Evolutionary conservation across 2,329 filamentous ascomycete species (phyloP), one percentile per base, ranked within the genome.

Genomic region (Colletotrichum aenigma): DNA sequence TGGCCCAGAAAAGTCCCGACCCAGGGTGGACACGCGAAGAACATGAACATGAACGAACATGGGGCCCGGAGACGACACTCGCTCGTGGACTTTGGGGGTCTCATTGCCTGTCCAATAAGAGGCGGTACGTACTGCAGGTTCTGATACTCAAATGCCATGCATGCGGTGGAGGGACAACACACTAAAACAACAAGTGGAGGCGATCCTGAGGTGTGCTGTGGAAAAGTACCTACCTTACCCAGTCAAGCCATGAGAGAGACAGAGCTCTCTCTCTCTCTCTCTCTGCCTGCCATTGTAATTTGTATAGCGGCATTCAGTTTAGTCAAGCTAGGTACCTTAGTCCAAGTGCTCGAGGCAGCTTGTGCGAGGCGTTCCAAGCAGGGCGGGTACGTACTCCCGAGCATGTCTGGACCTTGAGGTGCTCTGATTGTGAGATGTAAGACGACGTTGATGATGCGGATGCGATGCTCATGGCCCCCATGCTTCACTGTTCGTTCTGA

Each of bases 181-280:
- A 66, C 72, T 74, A 74, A 71, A 74, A 61, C 48, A 60, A 66
- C 48, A 60, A 66, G 72, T 55, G 72, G 72, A 60, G 30, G 36
- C 60, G 48, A 15, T 34, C 66, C 48, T 36, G 34, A 36, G 34
- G 34, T 36, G 24, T 38, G 18, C 38, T 43, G 38, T 21, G 43
- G 43, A 48, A 48, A 62, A 56, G 68, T 24, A 26, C 28, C 7
- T 30, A 30, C 58, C 43, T 12, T 71, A 16, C 21, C 70, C 30
- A 60, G 61, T 55, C 67, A 43, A 67, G 62, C 70, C 64, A 69
- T 9, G 7, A 43, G 18, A 43, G 38, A 36, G 56, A 55, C 56
- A 72, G 64, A 21, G 43, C 16, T 18, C 43, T 48, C 18, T 12
- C 7, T 16, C 15, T 16, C 38, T 43, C 18, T 21, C 16, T 18